phyloP scores from a whole-genome alignment of 177 flowering plant species.

The Vitis hybrid region DNA sequence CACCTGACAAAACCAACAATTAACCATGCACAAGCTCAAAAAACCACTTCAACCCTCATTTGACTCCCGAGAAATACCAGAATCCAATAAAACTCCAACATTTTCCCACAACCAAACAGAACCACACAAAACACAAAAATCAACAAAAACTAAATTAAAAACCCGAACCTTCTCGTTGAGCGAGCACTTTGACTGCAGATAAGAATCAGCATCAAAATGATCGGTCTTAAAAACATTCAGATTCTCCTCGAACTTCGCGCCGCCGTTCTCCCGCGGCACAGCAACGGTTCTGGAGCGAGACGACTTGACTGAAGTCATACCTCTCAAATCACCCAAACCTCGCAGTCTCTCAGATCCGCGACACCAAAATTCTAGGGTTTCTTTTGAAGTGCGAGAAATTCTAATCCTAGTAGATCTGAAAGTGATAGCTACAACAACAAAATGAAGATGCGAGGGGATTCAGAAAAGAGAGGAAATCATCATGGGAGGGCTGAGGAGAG shows the following conservation, averaged over 20 bases:
- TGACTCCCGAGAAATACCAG: background rate
- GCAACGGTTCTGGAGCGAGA: constrained; percentile 54
- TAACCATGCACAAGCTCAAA: too few species aligned
- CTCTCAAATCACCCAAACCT: too few species aligned
- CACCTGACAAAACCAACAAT: too few species aligned
- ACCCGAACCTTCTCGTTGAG: constrained; percentile 81
- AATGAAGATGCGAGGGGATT: background rate
- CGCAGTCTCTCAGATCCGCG: background rate
- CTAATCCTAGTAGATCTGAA: background rate
- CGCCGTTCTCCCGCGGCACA: constrained; percentile 50
- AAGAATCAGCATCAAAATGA: constrained; percentile 76
- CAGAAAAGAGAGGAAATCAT: background rate
- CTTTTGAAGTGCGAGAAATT: background rate
- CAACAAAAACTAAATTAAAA: background rate
- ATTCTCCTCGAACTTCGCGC: constrained; percentile 66
- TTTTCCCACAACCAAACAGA: background rate
- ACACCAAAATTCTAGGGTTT: background rate
- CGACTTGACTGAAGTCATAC: constrained; percentile 66
- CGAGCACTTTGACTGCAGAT: constrained; percentile 82
- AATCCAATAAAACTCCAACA: background rate
- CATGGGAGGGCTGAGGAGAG: constrained; percentile 5
- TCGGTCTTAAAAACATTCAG: constrained; percentile 76
- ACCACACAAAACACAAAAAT: constrained; percentile 1
- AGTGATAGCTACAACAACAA: background rate
- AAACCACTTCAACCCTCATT: background rate